Conservation (phyloP, 495 filamentous ascomycete genomes). For the Terfezia boudieri region DNA sequence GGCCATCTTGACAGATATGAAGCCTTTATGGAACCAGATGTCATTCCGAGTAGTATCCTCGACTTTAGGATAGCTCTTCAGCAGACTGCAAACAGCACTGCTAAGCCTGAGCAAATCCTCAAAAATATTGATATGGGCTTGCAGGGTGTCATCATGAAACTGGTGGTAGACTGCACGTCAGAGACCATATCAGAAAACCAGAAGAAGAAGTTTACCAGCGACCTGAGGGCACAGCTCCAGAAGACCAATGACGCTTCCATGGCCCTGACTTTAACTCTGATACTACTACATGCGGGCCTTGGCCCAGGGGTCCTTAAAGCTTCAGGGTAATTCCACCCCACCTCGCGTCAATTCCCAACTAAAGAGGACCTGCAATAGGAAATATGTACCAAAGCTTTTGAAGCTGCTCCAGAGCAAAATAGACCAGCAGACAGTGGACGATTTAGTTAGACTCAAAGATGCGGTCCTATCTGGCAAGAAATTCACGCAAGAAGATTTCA, state of each 20-base stretch:
- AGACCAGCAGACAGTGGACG: conserved; percentile 2
- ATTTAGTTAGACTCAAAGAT: conserved; percentile 8
- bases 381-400: conserved; percentile 16
- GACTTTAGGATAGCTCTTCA: neutral
- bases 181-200: neutral
- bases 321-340: conserved; percentile 12
- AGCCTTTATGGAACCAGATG: neutral
- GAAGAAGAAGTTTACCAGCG: conserved; percentile 10
- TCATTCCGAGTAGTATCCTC: neutral
- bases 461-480: conserved; percentile 7
- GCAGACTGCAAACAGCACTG: neutral
- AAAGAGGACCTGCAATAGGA: conserved; percentile 4
- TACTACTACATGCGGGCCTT: conserved; percentile 11
- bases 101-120: conserved; percentile 4
- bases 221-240: conserved; percentile 11
- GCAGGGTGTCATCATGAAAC: neutral
- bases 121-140: conserved; percentile 2
- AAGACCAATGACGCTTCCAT: conserved; percentile 8
- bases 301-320: conserved; percentile 11
- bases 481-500: conserved; percentile 6
- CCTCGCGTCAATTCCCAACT: neutral
- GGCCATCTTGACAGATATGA: conserved; percentile 10
- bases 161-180: neutral
- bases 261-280: conserved; percentile 8
- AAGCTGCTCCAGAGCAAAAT: conserved; percentile 9